A percentile compares a stretch with the other conserved stretches of the same genome.
Evolutionary conservation across 768 basidiomycete species (phyloP).

Genomic region (Gloeophyllum trabeum): DNA sequence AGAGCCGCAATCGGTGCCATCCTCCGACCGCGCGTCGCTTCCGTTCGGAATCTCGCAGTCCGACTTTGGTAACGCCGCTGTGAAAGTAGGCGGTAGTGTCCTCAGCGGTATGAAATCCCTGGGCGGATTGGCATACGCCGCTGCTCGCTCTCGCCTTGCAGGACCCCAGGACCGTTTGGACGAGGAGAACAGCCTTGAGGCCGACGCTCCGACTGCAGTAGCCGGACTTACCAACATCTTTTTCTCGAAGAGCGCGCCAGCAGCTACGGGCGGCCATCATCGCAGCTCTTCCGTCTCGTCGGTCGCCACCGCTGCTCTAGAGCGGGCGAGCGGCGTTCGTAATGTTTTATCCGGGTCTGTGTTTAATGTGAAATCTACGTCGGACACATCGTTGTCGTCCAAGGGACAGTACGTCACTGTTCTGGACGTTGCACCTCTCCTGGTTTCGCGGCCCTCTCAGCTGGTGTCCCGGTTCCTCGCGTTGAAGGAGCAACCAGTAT

Average conservation of each 20-base stretch:
- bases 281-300: too few species aligned
- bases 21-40: slow-evolving; percentile 8
- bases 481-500: slow-evolving; percentile 34
- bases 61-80: slow-evolving; percentile 41
- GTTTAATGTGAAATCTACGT: too few species aligned
- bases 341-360: too few species aligned
- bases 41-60: slow-evolving; percentile 28
- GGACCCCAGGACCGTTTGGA: slow-evolving; percentile 10
- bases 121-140: slow-evolving; percentile 48
- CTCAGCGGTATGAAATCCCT: slow-evolving; percentile 54
- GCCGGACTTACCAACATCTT: slow-evolving; percentile 24
- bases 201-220: neutral
- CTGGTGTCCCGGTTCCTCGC: slow-evolving; percentile 37
- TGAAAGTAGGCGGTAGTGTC: slow-evolving; percentile 49
- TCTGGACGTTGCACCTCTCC: slow-evolving; percentile 37
- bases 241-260: slow-evolving; percentile 57
- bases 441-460: slow-evolving; percentile 11
- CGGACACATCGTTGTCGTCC: slow-evolving; percentile 9
- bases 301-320: too few species aligned
- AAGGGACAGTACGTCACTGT: slow-evolving; percentile 49
- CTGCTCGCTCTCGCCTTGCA: slow-evolving; percentile 26
- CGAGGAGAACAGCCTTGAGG: neutral
- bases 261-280: slow-evolving; percentile 14
- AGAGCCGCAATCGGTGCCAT: slow-evolving; percentile 10
- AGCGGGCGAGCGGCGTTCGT: too few species aligned